Percentiles rank a stretch among this genome's conserved stretches.
Evolutionary conservation across 1,284 basidiomycete genomes (phyloP).

Genomic region (Irpex lacteus): DNA sequence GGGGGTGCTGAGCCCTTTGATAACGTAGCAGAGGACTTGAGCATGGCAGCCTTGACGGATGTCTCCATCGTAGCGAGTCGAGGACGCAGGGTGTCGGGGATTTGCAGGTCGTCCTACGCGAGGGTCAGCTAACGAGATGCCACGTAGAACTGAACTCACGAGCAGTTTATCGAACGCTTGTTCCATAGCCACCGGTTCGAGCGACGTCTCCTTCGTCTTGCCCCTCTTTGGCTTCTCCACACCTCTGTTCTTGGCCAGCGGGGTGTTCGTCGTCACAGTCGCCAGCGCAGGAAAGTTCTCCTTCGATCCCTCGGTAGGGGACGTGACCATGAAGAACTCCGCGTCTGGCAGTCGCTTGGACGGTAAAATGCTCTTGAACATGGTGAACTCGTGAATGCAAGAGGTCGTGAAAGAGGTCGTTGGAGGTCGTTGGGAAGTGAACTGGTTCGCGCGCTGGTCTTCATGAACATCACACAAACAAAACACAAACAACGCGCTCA

Average conservation of each 20-base stretch:
- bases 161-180: slow-evolving; percentile 69
- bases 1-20: slow-evolving; percentile 38
- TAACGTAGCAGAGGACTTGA: slow-evolving; percentile 69
- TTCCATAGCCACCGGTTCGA: slow-evolving; percentile 37
- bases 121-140: slow-evolving; percentile 24
- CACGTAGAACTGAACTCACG: slow-evolving; percentile 1
- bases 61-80: no score
- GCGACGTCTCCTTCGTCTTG: slow-evolving; percentile 34
- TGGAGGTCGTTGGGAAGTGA: slow-evolving; percentile 1
- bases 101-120: no score
- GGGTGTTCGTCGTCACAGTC: slow-evolving; percentile 16
- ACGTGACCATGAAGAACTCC: slow-evolving; percentile 71
- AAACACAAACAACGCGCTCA: slow-evolving; percentile 11
- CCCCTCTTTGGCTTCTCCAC: slow-evolving; percentile 30
- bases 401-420: slow-evolving; percentile 4
- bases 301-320: slow-evolving; percentile 49
- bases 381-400: slow-evolving; percentile 26
- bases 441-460: neutral
- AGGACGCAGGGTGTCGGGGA: no score
- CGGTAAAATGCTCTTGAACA: slow-evolving; percentile 77
- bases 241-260: slow-evolving; percentile 14
- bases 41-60: no score
- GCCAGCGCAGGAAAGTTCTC: slow-evolving; percentile 52
- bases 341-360: slow-evolving; percentile 57
- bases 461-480: slow-evolving; percentile 12